These are phyloP conservation scores for Alternaria sp. DNA, from an alignment of 2,329 filamentous ascomycete genomes.

Conservation along the genomic window DNA sequence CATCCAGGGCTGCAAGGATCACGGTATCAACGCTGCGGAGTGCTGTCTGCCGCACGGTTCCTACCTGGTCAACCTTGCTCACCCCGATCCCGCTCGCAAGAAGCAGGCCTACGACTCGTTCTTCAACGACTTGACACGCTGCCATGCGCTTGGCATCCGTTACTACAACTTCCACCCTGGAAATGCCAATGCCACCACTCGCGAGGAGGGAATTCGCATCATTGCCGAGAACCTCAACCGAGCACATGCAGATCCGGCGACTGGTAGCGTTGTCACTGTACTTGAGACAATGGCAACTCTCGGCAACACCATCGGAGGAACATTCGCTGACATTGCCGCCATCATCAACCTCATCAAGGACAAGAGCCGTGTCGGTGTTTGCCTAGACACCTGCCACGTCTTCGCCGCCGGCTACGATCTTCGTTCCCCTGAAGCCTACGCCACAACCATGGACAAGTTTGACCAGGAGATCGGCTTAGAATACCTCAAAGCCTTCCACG, in stretches of 20 bases:
- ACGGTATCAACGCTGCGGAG: conserved; percentile 75
- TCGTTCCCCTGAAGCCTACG: conserved; percentile 75
- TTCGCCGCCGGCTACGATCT: conserved; percentile 95
- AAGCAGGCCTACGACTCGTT: conserved; percentile 86
- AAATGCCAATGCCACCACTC: conserved; percentile 71
- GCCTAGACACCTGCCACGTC: conserved; percentile 94
- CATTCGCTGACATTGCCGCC: conserved; percentile 84
- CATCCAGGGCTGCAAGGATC: conserved; percentile 68
- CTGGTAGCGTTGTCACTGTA: conserved; percentile 77
- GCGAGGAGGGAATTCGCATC: conserved; percentile 73
- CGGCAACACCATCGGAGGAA: conserved; percentile 85
- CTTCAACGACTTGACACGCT: conserved; percentile 84
- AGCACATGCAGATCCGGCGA: conserved; percentile 72
- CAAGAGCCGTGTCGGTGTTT: conserved; percentile 87
- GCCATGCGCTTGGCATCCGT: conserved; percentile 81
- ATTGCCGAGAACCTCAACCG: conserved; percentile 84
- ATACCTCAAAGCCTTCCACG: conserved; percentile 84
- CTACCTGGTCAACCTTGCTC: conserved; percentile 95
- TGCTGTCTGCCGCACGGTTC: conserved; percentile 90
- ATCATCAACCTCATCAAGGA: conserved; percentile 82
- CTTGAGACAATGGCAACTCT: conserved; percentile 93
- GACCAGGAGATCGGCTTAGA: conserved; percentile 76
- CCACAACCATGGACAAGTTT: conserved; percentile 75
- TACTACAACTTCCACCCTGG: conserved; percentile 99
- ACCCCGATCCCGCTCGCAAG: conserved; percentile 79